Evolutionary conservation across 2,329 filamentous ascomycete genomes (phyloP), one percentile per base, ranked within the genome.

Genomic region (Dactylellina sp.): DNA sequence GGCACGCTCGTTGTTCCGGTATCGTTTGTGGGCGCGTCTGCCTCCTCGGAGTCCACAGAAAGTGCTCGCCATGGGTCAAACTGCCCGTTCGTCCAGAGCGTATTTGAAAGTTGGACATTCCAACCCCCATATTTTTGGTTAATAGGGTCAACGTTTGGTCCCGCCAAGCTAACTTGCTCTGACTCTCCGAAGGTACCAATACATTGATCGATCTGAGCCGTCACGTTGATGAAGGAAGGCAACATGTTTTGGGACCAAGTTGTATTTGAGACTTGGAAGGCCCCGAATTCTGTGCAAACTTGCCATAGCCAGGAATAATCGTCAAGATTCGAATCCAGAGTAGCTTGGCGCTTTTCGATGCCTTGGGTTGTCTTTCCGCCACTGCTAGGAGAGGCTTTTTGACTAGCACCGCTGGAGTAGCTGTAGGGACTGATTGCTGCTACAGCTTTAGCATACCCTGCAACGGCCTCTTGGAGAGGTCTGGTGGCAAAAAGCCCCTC

Each of bases 11-110:
- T 75, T 0, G 76, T 76, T 1, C 64, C 44, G 2, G 79, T 63
- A 18, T 76, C 78, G 7, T 79, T 78, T 0, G 47, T 66, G 7
- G 81, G 81, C 0, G 81, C 79, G 18, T 78, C 79, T 0, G 75
- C 68, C 63, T 81, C 79, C 1, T 65, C 68, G 7, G 78, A 80
- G 1, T 81, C 78, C 2, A 80, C 79, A 1, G 79, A 81, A 0
- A 82, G 75, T 0, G 80, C 80, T 35, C 81, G 78, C 82, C 82
- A 83, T 9, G 82, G 82, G 50, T 83, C 82, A 65, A 81, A 81
- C 71, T 83, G 79, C 20, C 82, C 82, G 60, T 80, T 80, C 14
- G 78, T 79, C 81, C 81, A 83, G 77, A 82, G 82, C 0, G 80
- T 79, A 70, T 83, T 82, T 5, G 79, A 80, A 4, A 82, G 81